Evolutionary conservation across 1,139 yeast genomes (phyloP), one percentile per base, ranked within the genome.

Genomic region (Lodderomyces theae): DNA sequence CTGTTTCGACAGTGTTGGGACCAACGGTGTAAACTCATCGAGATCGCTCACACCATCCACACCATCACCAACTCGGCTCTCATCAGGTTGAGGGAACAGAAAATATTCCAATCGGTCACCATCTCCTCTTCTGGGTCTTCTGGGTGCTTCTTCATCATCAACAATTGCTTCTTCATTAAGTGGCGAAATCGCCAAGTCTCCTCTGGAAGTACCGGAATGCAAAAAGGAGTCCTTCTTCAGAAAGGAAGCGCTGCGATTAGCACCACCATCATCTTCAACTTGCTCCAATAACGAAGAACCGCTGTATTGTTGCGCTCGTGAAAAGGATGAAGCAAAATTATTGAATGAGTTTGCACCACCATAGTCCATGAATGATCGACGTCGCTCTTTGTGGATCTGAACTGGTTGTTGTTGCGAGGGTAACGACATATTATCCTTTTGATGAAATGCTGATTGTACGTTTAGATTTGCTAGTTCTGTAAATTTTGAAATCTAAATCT

Each of bases 301-400:
- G 29, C 62, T 52, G 47, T 64, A 66, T 4, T 88, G 77, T 58
- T 85, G 94, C 0, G 96, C 95, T 53, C 96, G 71, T 35, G 79
- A 71, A 55, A 74, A 80, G 1, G 95, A 86, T 1, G 88, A 79
- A 2, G 95, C 94, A 62, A 88, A 88, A 44, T 86, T 80, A 45
- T 77, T 76, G 32, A 88, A 52, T 3, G 95, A 84, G 60, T 85
- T 86, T 22, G 77, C 74, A 19, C 86, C 86, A 38, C 77, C 57
- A 51, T 46, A 37, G 50, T 68, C 56, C 51, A 56, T 43, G 52
- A 60, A 47, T 11, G 64, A 58, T 17, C 47, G 58, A 52, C 54
- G 46, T 39, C 53, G 31, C 16, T 29, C 39, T 25, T 35, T 37
- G 18, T 17, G 31, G n/a, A 28, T 28, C 9, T 15, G 13, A 3